phyloP scores from a whole-genome alignment of 176 grass and related monocot species.

The Ampelocalamus luodianensis region DNA sequence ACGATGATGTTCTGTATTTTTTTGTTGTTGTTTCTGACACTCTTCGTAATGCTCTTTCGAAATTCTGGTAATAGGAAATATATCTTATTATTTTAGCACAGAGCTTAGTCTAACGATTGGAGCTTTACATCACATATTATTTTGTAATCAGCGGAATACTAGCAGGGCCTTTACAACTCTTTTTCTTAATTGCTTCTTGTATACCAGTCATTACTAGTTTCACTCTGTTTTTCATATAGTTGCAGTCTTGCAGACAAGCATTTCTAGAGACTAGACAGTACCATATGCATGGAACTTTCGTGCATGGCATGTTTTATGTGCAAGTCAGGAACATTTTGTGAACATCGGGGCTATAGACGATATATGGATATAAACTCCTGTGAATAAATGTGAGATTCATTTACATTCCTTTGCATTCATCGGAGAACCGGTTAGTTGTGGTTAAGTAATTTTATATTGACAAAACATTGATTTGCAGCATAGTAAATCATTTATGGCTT shows the following conservation, averaged over 20 bases:
- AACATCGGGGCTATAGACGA: neutral
- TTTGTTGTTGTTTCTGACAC: neutral
- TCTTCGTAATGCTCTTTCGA: neutral
- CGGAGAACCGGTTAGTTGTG: neutral
- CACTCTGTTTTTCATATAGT: neutral
- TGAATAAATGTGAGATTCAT: slow-evolving; percentile 17
- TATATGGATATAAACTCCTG: neutral
- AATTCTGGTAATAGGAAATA: neutral
- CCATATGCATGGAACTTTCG: neutral
- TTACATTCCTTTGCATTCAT: slow-evolving; percentile 4
- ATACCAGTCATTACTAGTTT: neutral
- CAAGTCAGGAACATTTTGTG: neutral
- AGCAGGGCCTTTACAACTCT: neutral
- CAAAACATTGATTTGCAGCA: slow-evolving; percentile 4
- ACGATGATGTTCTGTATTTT: slow-evolving; percentile 1
- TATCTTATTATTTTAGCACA: slow-evolving; percentile 27
- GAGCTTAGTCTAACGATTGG: neutral
- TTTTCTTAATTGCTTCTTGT: slow-evolving; percentile 4
- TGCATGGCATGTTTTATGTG: slow-evolving; percentile 9
- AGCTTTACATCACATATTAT: slow-evolving; percentile 4
- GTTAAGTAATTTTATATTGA: neutral
- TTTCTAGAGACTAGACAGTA: slow-evolving; percentile 13
- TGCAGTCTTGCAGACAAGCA: neutral
- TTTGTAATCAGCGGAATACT: slow-evolving; percentile 21
- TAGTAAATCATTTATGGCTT: neutral